phyloP scores from a whole-genome alignment of 306 rosid species.

The Prunus mira region DNA sequence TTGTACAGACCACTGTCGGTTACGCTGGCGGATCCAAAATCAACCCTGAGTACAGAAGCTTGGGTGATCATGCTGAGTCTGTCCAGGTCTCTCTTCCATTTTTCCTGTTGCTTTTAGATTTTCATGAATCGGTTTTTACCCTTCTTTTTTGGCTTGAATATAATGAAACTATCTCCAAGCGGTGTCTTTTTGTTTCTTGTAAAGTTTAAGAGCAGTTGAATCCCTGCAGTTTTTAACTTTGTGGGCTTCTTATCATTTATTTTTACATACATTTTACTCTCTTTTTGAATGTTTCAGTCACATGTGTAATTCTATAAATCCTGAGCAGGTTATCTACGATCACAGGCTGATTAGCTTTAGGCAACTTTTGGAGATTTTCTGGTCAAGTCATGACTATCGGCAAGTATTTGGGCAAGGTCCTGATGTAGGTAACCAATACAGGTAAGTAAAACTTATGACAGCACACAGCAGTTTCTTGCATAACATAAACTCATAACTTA shows the following conservation, averaged over 20 bases:
- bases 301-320: not conserved
- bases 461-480: slow-evolving; percentile 6
- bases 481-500: slow-evolving; percentile 15
- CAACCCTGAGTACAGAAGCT: slow-evolving; percentile 81
- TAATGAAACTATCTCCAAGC: not conserved
- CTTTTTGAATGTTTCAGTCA: not conserved
- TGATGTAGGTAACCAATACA: slow-evolving; percentile 91
- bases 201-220: not conserved
- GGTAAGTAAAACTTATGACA: slow-evolving; percentile 54
- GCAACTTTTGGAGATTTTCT: slow-evolving; percentile 75
- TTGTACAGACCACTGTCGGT: slow-evolving; percentile 71
- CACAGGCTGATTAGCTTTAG: slow-evolving; percentile 54
- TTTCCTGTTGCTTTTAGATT: slow-evolving; percentile 2
- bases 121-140: not conserved
- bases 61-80: slow-evolving; percentile 82
- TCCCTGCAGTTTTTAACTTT: not conserved
- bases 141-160: not conserved
- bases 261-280: not conserved
- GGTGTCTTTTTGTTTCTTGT: not conserved
- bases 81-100: slow-evolving; percentile 40
- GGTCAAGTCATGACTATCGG: slow-evolving; percentile 90
- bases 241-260: not conserved
- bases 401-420: slow-evolving; percentile 99
- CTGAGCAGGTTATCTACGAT: slow-evolving; percentile 79
- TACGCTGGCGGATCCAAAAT: slow-evolving; percentile 83